Evolutionary conservation across 2,329 filamentous ascomycete genomes (phyloP).

Genomic region (Sporothrix pseudoabietina): DNA sequence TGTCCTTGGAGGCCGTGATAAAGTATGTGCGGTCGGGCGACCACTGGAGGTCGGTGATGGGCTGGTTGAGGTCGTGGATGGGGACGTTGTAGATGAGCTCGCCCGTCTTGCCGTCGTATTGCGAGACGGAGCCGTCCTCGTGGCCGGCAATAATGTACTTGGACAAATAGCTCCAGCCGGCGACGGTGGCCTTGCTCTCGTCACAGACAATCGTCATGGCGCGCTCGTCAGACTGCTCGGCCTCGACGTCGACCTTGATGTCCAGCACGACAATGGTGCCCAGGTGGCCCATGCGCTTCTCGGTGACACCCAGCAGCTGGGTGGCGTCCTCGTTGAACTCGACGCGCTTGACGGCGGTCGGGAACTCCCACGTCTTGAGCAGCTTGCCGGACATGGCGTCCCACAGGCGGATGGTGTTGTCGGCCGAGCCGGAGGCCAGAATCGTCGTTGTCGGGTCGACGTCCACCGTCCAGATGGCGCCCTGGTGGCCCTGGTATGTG

Average conservation of each 20-base stretch:
- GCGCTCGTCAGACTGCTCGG: slow-evolving; percentile 82
- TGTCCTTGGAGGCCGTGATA: slow-evolving; percentile 97
- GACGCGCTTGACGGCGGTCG: slow-evolving; percentile 94
- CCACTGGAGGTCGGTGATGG: slow-evolving; percentile 95
- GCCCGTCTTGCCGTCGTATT: slow-evolving; percentile 95
- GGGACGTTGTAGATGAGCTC: slow-evolving; percentile 95
- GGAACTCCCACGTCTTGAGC: slow-evolving; percentile 97
- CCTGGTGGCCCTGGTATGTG: slow-evolving; percentile 94
- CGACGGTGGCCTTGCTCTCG: slow-evolving; percentile 95
- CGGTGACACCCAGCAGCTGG: slow-evolving; percentile 88
- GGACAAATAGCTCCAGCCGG: slow-evolving; percentile 90
- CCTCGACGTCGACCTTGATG: slow-evolving; percentile 79
- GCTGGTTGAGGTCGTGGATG: slow-evolving; percentile 81
- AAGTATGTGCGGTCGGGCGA: slow-evolving; percentile 93
- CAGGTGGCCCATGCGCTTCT: slow-evolving; percentile 97
- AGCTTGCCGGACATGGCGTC: slow-evolving; percentile 89
- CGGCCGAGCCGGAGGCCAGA: slow-evolving; percentile 91
- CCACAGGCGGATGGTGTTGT: slow-evolving; percentile 98
- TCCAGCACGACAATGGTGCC: slow-evolving; percentile 93
- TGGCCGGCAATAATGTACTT: slow-evolving; percentile 98
- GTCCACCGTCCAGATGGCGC: slow-evolving; percentile 98
- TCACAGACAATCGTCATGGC: slow-evolving; percentile 86
- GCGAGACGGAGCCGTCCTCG: slow-evolving; percentile 90
- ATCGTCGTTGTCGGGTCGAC: slow-evolving; percentile 89
- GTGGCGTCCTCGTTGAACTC: slow-evolving; percentile 95